These are phyloP conservation scores for Gnetum montanum DNA, from an alignment of 75 land plant genomes.

Conservation along the genomic window DNA sequence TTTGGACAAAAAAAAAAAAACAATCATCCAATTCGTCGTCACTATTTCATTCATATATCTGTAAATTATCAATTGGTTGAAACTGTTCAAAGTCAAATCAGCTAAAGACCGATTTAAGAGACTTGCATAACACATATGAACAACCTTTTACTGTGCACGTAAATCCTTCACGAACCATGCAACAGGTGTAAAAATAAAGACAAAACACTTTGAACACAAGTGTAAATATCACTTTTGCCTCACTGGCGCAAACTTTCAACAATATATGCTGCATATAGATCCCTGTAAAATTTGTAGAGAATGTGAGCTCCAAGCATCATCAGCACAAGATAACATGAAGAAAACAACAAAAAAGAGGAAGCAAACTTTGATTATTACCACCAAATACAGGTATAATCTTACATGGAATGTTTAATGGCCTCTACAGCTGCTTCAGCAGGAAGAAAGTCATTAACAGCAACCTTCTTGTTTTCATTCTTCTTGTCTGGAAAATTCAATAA, in stretches of 20 bases:
- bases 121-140: too few relatives aligned
- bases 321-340: neutral
- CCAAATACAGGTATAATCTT: conserved; percentile 5
- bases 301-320: neutral
- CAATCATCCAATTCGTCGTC: too few relatives aligned
- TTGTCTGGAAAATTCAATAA: conserved; percentile 20
- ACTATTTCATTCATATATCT: too few relatives aligned
- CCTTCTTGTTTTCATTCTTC: conserved; percentile 47
- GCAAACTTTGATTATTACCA: neutral
- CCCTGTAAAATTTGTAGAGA: conserved; percentile 23
- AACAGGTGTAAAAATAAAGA: too few relatives aligned
- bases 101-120: too few relatives aligned
- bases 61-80: too few relatives aligned
- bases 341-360: conserved; percentile 2
- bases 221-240: neutral
- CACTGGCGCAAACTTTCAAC: conserved; percentile 64
- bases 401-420: conserved; percentile 54
- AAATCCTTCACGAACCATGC: too few relatives aligned
- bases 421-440: conserved; percentile 33
- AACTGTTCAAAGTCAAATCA: too few relatives aligned
- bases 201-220: too few relatives aligned
- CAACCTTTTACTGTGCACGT: too few relatives aligned
- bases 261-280: conserved; percentile 35
- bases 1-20: too few relatives aligned
- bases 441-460: conserved; percentile 41